phyloP scores from a whole-genome alignment of 2,329 filamentous ascomycete genomes.

The Metarhizium anisopliae region DNA sequence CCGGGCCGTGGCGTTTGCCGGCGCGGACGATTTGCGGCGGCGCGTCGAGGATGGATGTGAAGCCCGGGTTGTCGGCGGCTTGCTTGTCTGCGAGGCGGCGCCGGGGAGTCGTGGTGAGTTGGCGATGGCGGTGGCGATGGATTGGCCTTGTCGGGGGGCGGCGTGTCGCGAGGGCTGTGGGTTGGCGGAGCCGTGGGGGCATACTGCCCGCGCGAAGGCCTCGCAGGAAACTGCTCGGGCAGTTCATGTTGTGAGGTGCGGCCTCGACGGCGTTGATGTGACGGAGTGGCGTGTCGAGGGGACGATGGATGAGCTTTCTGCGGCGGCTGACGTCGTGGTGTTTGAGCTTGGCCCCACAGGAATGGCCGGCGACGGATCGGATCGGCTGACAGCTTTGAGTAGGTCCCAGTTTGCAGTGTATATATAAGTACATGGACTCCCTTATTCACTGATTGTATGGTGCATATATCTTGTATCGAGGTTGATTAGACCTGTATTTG shows the following conservation, averaged over 20 bases:
- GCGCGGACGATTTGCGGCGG: slow-evolving; percentile 72
- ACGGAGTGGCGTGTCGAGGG: not conserved
- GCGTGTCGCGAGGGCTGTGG: not conserved
- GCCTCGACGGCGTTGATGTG: not conserved
- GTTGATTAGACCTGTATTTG: no score
- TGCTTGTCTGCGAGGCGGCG: slow-evolving; percentile 23
- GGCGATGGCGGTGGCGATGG: not conserved
- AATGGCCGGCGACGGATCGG: no score
- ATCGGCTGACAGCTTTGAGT: no score
- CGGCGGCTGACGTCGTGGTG: no score
- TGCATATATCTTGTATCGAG: no score
- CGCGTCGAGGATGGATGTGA: slow-evolving; percentile 79
- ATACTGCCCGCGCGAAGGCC: slow-evolving; percentile 11
- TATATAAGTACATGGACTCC: no score
- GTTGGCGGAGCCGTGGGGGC: not conserved
- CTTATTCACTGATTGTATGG: no score
- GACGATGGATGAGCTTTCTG: no score
- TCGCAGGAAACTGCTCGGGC: slow-evolving; percentile 16
- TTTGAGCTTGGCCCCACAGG: no score
- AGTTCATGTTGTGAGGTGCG: slow-evolving; percentile 16
- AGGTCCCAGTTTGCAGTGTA: no score
- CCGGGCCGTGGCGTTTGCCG: slow-evolving; percentile 65
- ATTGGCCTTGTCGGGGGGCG: slow-evolving; percentile 5
- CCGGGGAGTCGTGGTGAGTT: not conserved
- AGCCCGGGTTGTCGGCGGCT: slow-evolving; percentile 66